A percentile compares a stretch with the other conserved stretches of the same genome.
phyloP scores from a whole-genome alignment of 2,329 filamentous ascomycete genomes.

The Penicillium sclerotigenum region DNA sequence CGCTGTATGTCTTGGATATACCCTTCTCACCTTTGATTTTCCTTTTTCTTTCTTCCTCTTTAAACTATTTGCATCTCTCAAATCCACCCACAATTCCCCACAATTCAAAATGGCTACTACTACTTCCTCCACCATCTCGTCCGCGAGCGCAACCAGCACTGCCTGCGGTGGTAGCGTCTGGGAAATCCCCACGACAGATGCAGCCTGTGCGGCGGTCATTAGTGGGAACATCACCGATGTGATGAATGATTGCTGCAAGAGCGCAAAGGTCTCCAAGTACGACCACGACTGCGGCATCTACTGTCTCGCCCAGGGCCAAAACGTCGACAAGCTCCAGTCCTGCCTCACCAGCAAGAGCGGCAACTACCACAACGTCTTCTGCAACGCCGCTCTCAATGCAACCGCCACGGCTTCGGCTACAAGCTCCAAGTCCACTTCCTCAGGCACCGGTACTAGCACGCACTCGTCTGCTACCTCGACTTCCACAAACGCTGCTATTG shows the following conservation, averaged over 20 bases:
- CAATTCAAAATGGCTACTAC: constrained; percentile 23
- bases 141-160: constrained; percentile 18
- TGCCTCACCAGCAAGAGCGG: constrained; percentile 46
- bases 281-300: constrained; percentile 51
- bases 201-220: constrained; percentile 46
- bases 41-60: not conserved
- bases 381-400: constrained; percentile 38
- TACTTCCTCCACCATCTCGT: constrained; percentile 16
- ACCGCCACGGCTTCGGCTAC: constrained; percentile 38
- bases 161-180: constrained; percentile 35
- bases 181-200: constrained; percentile 45
- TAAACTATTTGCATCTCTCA: not conserved
- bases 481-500: constrained; percentile 21
- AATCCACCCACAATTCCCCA: not conserved
- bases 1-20: not conserved
- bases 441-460: constrained; percentile 12
- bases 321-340: constrained; percentile 31
- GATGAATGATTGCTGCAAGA: constrained; percentile 48
- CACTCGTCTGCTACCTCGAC: constrained; percentile 9
- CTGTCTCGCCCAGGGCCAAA: constrained; percentile 47
- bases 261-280: constrained; percentile 47
- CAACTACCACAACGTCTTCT: constrained; percentile 44
- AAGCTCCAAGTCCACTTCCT: constrained; percentile 15
- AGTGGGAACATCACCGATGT: constrained; percentile 43
- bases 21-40: not conserved